Evolutionary conservation across 1,284 basidiomycete species (phyloP).

Genomic region (Trichosporon sp.): DNA sequence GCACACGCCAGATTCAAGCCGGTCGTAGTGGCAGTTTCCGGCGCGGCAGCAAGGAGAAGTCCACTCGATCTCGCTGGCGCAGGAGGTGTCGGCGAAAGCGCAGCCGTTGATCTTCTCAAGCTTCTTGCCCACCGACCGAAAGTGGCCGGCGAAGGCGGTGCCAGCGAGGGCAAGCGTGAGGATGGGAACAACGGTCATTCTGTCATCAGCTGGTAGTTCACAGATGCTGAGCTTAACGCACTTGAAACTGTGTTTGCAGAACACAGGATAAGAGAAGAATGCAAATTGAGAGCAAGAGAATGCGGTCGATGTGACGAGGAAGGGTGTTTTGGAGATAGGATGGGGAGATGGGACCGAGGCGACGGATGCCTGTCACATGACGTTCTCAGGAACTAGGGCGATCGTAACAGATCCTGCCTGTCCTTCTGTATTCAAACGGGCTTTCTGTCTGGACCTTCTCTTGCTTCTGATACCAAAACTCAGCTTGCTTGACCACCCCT

Average conservation of each 20-base stretch:
- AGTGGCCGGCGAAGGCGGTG: conserved; percentile 4
- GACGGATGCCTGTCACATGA: conserved; percentile 13
- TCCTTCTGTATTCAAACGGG: background rate
- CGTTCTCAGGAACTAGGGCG: conserved; percentile 8
- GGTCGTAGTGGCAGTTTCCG: conserved; percentile 16
- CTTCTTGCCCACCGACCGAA: background rate
- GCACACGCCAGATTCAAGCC: conserved; percentile 5
- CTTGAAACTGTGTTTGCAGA: background rate
- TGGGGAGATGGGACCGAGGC: background rate
- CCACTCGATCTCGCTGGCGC: conserved; percentile 14
- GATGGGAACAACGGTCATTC: background rate
- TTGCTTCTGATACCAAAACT: background rate
- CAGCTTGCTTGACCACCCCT: background rate
- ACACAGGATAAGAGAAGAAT: no score
- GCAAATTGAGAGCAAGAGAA: background rate
- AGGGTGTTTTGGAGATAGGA: conserved; percentile 6
- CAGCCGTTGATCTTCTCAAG: conserved; percentile 14
- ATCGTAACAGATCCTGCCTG: background rate
- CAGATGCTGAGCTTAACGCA: background rate
- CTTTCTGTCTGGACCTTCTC: background rate
- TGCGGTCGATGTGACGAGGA: background rate
- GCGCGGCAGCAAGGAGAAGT: conserved; percentile 13
- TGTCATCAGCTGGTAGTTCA: background rate
- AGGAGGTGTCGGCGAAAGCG: conserved; percentile 11
- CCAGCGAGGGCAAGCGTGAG: background rate